Percentiles rank a stretch among this genome's conserved stretches.
Evolutionary conservation across 208 protist species (phyloP).

Genomic region (Zelonia costaricensis): DNA sequence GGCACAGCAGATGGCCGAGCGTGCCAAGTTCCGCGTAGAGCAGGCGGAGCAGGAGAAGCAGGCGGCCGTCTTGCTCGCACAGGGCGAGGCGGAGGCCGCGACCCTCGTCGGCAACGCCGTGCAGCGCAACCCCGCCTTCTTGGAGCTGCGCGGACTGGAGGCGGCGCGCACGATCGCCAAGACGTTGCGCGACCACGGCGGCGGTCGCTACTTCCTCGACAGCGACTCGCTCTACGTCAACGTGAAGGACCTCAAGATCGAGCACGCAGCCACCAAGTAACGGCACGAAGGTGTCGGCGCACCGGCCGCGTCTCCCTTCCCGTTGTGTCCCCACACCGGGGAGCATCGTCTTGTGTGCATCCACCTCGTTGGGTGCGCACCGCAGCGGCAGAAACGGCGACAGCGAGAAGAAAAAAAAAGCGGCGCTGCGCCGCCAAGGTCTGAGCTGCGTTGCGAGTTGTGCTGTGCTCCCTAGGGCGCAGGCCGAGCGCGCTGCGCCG

Average conservation of each 20-base stretch:
- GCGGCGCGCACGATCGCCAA: conserved; percentile 91
- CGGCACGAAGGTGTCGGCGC: not conserved
- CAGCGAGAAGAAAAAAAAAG: too few relatives aligned
- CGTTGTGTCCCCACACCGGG: too few relatives aligned
- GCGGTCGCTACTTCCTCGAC: conserved; percentile 80
- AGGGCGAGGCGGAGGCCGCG: conserved; percentile 93
- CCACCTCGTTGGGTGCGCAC: too few relatives aligned
- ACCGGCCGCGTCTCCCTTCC: too few relatives aligned
- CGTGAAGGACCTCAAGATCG: conserved; percentile 50
- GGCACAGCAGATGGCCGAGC: conserved; percentile 96
- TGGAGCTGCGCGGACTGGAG: conserved; percentile 94
- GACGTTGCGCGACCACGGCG: conserved; percentile 72
- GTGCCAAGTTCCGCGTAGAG: conserved; percentile 94
- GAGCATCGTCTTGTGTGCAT: too few relatives aligned
- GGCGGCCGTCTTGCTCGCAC: conserved; percentile 90
- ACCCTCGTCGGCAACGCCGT: conserved; percentile 91
- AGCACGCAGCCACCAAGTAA: conserved; percentile 22
- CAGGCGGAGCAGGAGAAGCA: conserved; percentile 95
- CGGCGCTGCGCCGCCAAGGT: too few relatives aligned
- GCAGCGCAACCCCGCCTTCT: conserved; percentile 88
- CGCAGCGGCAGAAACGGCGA: too few relatives aligned
- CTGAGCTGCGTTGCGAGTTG: too few relatives aligned
- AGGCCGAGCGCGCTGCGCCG: too few relatives aligned
- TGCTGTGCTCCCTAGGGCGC: too few relatives aligned
- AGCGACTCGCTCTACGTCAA: conserved; percentile 84